phyloP scores from a whole-genome alignment of 805 yeast species.

The Ogataea nitratoaversa region DNA sequence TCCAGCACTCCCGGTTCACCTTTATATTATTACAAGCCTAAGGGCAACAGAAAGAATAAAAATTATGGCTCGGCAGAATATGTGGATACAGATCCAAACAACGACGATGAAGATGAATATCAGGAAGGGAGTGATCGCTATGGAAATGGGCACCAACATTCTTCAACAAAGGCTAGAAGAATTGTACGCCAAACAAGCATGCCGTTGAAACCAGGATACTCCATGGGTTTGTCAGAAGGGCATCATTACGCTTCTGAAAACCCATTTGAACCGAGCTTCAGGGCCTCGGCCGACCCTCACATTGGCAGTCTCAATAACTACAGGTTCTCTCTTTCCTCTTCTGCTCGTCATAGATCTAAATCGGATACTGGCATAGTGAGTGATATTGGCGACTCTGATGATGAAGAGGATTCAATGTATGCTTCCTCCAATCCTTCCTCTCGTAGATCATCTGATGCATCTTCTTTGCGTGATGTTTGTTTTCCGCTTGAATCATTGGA shows the following conservation, averaged over 20 bases:
- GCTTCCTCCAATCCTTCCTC: slow-evolving; percentile 58
- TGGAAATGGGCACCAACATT: no score
- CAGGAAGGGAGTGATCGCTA: not conserved
- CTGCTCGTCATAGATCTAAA: not conserved
- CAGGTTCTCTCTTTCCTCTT: not conserved
- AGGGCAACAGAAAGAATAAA: not conserved
- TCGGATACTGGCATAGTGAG: not conserved
- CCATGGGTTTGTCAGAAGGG: not conserved
- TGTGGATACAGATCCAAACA: not conserved
- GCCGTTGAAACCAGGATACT: slow-evolving; percentile 8
- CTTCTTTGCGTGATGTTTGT: slow-evolving; percentile 90
- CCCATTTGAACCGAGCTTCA: slow-evolving; percentile 1
- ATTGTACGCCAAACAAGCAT: not conserved
- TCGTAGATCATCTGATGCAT: slow-evolving; percentile 55
- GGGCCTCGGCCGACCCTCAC: not conserved
- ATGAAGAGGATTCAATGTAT: slow-evolving; percentile 24
- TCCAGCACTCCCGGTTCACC: not conserved
- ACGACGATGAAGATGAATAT: not conserved
- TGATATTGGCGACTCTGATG: slow-evolving; percentile 7
- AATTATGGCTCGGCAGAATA: not conserved
- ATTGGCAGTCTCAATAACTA: not conserved
- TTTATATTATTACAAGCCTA: not conserved
- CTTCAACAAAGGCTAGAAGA: not conserved
- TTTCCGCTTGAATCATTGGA: slow-evolving; percentile 64
- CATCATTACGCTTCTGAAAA: slow-evolving; percentile 13